These are phyloP conservation scores for Schwanniomyces vanrijiae DNA, from an alignment of 805 yeast species.

Conservation along the genomic window DNA sequence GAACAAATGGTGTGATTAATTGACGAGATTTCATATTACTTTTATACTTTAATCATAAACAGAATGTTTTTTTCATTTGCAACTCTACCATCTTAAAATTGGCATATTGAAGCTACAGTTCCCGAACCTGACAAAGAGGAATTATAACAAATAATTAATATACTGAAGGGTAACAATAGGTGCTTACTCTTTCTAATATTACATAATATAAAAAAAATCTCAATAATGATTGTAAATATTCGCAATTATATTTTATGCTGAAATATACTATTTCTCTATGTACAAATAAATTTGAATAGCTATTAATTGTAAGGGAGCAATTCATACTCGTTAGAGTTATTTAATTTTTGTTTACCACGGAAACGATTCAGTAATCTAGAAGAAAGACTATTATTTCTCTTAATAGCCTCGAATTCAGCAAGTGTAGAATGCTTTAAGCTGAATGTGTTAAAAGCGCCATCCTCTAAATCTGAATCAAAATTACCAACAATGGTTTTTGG, in stretches of 20 bases:
- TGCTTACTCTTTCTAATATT: not conserved
- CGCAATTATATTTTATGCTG: not conserved
- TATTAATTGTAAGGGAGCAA: constrained; percentile 3
- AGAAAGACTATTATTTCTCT: constrained; percentile 2
- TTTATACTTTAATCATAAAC: not conserved
- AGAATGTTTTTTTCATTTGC: not conserved
- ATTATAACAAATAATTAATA: not conserved
- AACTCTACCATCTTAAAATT: not conserved
- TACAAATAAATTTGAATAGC: not conserved
- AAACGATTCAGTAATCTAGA: not conserved
- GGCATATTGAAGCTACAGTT: not conserved
- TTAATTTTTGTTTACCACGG: not conserved
- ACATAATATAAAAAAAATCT: not conserved
- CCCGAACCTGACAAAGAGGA: not conserved
- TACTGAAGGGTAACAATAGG: not conserved
- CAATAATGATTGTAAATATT: not conserved
- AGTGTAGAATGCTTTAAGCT: constrained; percentile 23
- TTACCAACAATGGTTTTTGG: constrained; percentile 23
- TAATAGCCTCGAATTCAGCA: constrained; percentile 21
- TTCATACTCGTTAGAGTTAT: constrained; percentile 2
- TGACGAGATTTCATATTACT: not conserved
- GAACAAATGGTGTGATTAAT: not conserved
- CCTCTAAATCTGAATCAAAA: constrained; percentile 19
- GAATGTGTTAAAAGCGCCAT: constrained; percentile 12
- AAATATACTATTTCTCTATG: not conserved